Evolutionary conservation across 768 basidiomycete genomes (phyloP).

Genomic region (Boletellus ananiceps): DNA sequence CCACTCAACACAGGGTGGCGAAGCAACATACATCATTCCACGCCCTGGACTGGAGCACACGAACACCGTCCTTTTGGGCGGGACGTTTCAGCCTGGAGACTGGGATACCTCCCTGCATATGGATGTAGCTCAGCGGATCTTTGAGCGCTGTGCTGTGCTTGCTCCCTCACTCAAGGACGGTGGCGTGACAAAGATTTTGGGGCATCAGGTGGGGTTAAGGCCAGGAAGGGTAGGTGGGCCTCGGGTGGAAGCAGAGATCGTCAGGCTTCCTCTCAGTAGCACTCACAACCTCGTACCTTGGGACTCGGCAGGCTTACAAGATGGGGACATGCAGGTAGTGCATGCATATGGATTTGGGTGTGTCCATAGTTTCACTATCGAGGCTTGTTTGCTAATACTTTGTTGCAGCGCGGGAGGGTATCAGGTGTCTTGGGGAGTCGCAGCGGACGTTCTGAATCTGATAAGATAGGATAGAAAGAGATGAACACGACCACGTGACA

Average conservation of each 20-base stretch:
- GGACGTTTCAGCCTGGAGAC: conserved; percentile 46
- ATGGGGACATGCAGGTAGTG: conserved; percentile 34
- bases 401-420: conserved; percentile 34
- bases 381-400: conserved; percentile 6
- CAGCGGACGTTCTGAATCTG: conserved; percentile 35
- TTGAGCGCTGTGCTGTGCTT: conserved; percentile 40
- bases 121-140: conserved; percentile 39
- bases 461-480: conserved; percentile 13
- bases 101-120: conserved; percentile 50
- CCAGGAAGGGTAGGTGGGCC: conserved; percentile 54
- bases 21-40: conserved; percentile 58
- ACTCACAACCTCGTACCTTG: conserved; percentile 15
- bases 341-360: conserved; percentile 64
- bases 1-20: conserved; percentile 17
- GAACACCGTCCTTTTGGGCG: conserved; percentile 51
- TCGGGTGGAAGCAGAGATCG: conserved; percentile 47
- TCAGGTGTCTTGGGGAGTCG: conserved; percentile 42
- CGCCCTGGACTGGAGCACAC: conserved; percentile 42
- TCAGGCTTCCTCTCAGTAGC: conserved; percentile 32
- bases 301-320: conserved; percentile 17
- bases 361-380: conserved; percentile 4
- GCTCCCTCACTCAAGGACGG: conserved; percentile 32
- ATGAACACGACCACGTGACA: conserved; percentile 30
- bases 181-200: conserved; percentile 40
- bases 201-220: conserved; percentile 56